A percentile compares a stretch with the other conserved stretches of the same genome.
phyloP scores from a whole-genome alignment of 2,329 filamentous ascomycete species.

The Trichoderma breve region DNA sequence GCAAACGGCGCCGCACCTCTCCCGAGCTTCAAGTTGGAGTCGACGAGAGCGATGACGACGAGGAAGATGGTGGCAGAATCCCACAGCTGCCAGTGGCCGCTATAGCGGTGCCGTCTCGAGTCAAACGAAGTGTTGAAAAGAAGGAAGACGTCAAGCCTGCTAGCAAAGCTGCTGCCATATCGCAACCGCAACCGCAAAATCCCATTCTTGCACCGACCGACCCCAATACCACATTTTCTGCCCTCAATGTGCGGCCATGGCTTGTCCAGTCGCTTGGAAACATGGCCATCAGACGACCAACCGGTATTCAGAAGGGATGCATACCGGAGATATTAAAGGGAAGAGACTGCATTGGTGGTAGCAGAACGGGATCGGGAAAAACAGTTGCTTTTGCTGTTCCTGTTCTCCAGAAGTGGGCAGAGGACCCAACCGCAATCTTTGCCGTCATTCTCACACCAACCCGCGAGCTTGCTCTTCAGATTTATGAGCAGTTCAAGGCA shows the following conservation, averaged over 20 bases:
- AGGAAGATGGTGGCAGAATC: constrained; percentile 23
- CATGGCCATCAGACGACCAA: constrained; percentile 82
- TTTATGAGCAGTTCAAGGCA: constrained; percentile 93
- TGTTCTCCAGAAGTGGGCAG: constrained; percentile 88
- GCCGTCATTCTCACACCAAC: constrained; percentile 87
- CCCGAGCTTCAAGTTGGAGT: constrained; percentile 22
- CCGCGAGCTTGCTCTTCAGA: constrained; percentile 88
- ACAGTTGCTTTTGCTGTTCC: constrained; percentile 94
- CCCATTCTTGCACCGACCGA: constrained; percentile 52
- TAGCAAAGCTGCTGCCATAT: neutral
- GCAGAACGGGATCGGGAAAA: constrained; percentile 93
- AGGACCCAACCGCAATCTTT: constrained; percentile 89
- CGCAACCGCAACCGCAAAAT: constrained; percentile 29
- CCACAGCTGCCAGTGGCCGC: constrained; percentile 39
- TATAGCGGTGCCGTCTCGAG: constrained; percentile 53
- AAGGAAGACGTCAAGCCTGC: constrained; percentile 23
- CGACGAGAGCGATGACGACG: constrained; percentile 28
- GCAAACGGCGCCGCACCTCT: constrained; percentile 46
- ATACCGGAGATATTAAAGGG: constrained; percentile 92
- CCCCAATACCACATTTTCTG: constrained; percentile 64
- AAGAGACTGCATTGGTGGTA: constrained; percentile 91
- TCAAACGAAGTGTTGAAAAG: constrained; percentile 41
- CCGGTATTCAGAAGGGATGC: constrained; percentile 86
- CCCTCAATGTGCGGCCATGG: constrained; percentile 78
- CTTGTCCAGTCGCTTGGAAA: constrained; percentile 74